These are phyloP conservation scores for Chaetoceros tenuissimus DNA, from an alignment of 108 stramenopile species.

Conservation along the genomic window DNA sequence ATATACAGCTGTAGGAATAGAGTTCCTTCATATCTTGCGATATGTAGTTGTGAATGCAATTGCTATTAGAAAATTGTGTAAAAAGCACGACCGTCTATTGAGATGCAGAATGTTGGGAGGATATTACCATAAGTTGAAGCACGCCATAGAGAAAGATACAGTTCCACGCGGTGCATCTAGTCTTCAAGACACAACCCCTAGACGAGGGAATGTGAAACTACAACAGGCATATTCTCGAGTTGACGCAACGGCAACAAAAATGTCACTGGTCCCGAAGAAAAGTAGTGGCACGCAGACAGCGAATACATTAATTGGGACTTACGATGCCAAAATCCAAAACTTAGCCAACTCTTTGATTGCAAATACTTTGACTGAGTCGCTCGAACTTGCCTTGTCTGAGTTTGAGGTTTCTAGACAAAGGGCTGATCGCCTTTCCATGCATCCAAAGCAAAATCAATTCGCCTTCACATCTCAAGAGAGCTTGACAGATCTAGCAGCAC, in stretches of 20 bases:
- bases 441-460: not conserved
- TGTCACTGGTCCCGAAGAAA: conserved; percentile 5
- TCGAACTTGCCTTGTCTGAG: conserved; percentile 66
- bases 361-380: conserved; percentile 63
- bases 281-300: conserved; percentile 11
- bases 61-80: conserved; percentile 76
- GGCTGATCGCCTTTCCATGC: conserved; percentile 45
- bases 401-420: conserved; percentile 61
- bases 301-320: conserved; percentile 32
- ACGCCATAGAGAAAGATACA: not conserved
- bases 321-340: conserved; percentile 63
- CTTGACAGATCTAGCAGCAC: not conserved
- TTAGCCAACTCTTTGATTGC: conserved; percentile 70
- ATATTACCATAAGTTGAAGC: conserved; percentile 39
- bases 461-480: not conserved
- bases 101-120: conserved; percentile 82
- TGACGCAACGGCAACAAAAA: not conserved
- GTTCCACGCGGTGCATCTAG: not conserved
- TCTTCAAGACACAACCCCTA: not conserved
- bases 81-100: conserved; percentile 75
- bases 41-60: conserved; percentile 36
- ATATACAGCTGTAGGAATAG: conserved; percentile 31
- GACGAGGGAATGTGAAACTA: conserved; percentile 6
- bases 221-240: not conserved
- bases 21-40: conserved; percentile 31